These are phyloP conservation scores for Neopestalotiopsis sp. DNA, from an alignment of 2,329 filamentous ascomycete genomes.

Conservation along the genomic window DNA sequence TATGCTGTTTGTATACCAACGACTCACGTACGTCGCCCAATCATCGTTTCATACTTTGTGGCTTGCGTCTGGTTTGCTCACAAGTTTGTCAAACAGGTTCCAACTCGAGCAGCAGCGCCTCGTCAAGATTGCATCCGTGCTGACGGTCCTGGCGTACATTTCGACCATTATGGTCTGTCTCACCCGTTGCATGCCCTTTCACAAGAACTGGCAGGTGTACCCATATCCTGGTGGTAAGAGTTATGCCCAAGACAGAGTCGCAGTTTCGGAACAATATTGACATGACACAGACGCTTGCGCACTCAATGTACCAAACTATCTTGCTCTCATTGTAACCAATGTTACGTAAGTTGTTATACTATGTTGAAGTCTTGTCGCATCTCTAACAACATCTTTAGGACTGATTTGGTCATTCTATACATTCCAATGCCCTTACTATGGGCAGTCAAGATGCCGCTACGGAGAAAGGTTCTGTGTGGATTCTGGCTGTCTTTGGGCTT, in stretches of 20 bases:
- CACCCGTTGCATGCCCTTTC: slow-evolving; percentile 2
- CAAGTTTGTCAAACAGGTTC: background rate
- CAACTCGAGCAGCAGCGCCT: background rate
- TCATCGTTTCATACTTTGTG: background rate
- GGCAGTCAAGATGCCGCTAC: background rate
- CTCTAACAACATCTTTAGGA: background rate
- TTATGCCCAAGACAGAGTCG: background rate
- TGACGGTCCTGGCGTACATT: background rate
- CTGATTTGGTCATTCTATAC: background rate
- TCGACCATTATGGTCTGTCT: background rate
- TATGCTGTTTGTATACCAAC: slow-evolving; percentile 8
- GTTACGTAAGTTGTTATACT: background rate
- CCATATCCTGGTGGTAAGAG: background rate
- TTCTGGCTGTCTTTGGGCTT: background rate
- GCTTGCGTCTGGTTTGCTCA: background rate
- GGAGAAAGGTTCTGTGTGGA: background rate
- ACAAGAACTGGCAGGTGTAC: slow-evolving; percentile 8
- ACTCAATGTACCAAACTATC: background rate
- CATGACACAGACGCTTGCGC: background rate
- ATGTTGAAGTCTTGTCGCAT: background rate
- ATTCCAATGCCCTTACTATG: background rate
- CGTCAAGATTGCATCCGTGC: background rate
- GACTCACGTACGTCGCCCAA: slow-evolving; percentile 8
- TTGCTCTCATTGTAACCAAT: background rate
- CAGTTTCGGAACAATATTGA: background rate